These are phyloP conservation scores for Silybum marianum DNA, from an alignment of 129 eudicot genomes.

Conservation along the genomic window DNA sequence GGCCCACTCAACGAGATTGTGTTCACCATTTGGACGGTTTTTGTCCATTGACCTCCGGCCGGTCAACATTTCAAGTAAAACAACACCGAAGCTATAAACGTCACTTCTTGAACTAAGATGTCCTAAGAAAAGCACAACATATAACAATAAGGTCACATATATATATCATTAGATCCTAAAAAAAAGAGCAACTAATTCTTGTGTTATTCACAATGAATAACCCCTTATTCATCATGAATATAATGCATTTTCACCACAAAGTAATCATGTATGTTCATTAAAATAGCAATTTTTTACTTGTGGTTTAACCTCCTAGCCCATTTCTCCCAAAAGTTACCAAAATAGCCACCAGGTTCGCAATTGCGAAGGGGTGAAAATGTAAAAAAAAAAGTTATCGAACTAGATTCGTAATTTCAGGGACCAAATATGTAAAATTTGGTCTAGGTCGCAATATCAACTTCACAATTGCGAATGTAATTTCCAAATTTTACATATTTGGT, in stretches of 20 bases:
- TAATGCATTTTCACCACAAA: neutral
- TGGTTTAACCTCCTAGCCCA: too few species aligned
- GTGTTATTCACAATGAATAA: neutral
- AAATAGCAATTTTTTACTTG: too few species aligned
- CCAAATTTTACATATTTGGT: too few species aligned
- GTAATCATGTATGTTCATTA: neutral
- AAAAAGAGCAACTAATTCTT: neutral
- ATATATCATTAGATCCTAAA: neutral
- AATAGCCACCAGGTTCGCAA: too few species aligned
- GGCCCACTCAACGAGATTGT: slow-evolving; percentile 72
- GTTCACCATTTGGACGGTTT: slow-evolving; percentile 60
- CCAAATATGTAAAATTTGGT: too few species aligned
- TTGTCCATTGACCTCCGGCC: slow-evolving; percentile 73
- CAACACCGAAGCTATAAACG: slow-evolving; percentile 67
- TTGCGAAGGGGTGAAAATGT: too few species aligned
- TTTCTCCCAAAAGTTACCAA: too few species aligned
- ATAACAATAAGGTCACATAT: neutral
- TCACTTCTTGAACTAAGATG: slow-evolving; percentile 61
- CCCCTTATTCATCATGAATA: neutral
- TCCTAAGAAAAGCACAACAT: slow-evolving; percentile 28
- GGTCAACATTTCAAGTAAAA: slow-evolving; percentile 58
- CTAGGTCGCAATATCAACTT: too few species aligned
- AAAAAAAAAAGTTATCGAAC: too few species aligned
- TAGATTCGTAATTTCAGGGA: too few species aligned
- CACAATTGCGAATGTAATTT: too few species aligned